phyloP scores from a whole-genome alignment of 108 stramenopile genomes.

The Aurantiochytrium sp. region DNA sequence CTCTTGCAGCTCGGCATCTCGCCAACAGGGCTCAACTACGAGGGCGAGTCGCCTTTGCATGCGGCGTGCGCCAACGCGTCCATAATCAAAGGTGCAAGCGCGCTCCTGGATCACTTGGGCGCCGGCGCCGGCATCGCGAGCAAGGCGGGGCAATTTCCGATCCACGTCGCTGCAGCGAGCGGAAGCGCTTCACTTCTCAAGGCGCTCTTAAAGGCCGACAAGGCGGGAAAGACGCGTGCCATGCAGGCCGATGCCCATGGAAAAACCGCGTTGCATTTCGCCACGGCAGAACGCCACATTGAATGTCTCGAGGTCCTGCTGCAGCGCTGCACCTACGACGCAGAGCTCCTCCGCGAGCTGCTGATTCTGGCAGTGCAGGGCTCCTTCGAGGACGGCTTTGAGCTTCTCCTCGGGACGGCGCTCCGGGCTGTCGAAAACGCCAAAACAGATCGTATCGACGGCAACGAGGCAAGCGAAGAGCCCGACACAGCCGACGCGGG shows the following conservation, averaged over 20 bases:
- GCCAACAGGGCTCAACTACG: neutral
- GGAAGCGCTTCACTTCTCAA: neutral
- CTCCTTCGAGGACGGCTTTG: neutral
- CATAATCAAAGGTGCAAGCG: neutral
- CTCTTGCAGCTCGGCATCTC: neutral
- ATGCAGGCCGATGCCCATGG: too few species aligned
- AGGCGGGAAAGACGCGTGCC: too few species aligned
- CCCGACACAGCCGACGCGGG: too few species aligned
- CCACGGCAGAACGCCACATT: too few species aligned
- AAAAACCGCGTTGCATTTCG: too few species aligned
- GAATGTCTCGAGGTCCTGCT: too few species aligned
- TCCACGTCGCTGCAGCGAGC: neutral
- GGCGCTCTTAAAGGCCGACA: too few species aligned
- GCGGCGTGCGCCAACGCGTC: neutral
- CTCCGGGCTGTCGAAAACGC: neutral
- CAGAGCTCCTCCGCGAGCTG: neutral
- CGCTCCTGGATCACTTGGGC: neutral
- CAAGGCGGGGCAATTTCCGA: neutral
- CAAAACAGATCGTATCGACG: too few species aligned
- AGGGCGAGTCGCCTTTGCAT: neutral
- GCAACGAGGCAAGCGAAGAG: too few species aligned
- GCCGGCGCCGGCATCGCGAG: neutral
- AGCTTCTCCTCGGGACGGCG: neutral
- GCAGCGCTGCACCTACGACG: too few species aligned
- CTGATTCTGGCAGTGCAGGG: neutral